These are phyloP conservation scores for Aspergillus chevalieri DNA, from an alignment of 2,329 filamentous ascomycete genomes.

Conservation along the genomic window DNA sequence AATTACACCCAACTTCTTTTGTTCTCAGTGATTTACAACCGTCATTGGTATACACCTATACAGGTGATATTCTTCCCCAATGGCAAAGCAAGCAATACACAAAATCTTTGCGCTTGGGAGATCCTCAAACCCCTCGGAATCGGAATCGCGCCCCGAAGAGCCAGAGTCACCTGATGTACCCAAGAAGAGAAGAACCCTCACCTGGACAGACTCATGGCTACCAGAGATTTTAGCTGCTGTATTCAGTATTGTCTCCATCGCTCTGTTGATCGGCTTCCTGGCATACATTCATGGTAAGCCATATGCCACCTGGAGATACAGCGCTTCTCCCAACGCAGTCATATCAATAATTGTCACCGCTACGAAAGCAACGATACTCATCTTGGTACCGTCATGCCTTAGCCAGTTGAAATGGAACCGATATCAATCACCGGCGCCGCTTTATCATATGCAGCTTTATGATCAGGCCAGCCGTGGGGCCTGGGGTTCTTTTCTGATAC, in stretches of 20 bases:
- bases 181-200: not conserved
- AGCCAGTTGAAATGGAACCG: conserved; percentile 27
- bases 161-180: not conserved
- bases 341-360: conserved; percentile 20
- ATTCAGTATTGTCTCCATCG: conserved; percentile 7
- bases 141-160: not conserved
- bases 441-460: conserved; percentile 19
- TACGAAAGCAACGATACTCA: conserved; percentile 20
- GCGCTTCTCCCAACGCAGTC: conserved; percentile 20
- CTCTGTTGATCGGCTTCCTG: conserved; percentile 10
- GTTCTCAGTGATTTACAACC: too few species aligned
- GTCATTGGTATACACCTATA: too few species aligned
- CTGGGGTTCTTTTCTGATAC: conserved; percentile 18
- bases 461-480: conserved; percentile 25
- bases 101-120: too few species aligned
- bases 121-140: not conserved
- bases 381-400: conserved; percentile 19
- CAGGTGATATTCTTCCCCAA: too few species aligned
- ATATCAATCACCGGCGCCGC: conserved; percentile 6
- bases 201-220: conserved; percentile 8
- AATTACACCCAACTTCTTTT: too few species aligned
- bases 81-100: too few species aligned
- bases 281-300: conserved; percentile 1
- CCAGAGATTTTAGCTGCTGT: conserved; percentile 8
- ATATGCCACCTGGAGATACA: conserved; percentile 16